phyloP scores from a whole-genome alignment of 2,329 filamentous ascomycete species.

The Saccharata proteae region DNA sequence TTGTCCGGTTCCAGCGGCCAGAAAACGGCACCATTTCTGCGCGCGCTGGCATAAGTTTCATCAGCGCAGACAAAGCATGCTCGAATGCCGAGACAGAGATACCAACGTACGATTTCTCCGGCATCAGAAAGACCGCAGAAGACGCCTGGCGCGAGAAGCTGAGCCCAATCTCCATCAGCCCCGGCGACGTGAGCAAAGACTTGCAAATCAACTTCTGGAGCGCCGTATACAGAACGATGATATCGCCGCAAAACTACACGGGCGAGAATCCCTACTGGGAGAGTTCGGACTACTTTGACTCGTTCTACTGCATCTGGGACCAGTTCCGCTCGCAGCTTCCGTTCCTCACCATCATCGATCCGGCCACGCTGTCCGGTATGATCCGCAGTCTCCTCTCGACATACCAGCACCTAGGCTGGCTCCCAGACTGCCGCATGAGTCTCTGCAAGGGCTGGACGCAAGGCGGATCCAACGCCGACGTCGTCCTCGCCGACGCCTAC shows the following conservation, averaged over 20 bases:
- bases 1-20: conserved; percentile 39
- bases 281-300: conserved; percentile 33
- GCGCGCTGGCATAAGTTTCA: conserved; percentile 58
- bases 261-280: conserved; percentile 36
- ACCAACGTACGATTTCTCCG: conserved; percentile 48
- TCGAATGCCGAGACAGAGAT: conserved; percentile 56
- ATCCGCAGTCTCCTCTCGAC: conserved; percentile 60
- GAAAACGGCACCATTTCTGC: conserved; percentile 46
- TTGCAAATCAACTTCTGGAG: conserved; percentile 33
- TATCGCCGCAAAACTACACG: conserved; percentile 36
- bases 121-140: conserved; percentile 31
- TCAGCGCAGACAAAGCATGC: conserved; percentile 55
- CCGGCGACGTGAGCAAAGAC: conserved; percentile 22
- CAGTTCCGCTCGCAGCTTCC: conserved; percentile 43
- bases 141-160: conserved; percentile 30
- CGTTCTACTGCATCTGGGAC: conserved; percentile 50
- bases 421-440: conserved; percentile 70
- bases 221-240: conserved; percentile 31
- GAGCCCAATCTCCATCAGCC: conserved; percentile 24
- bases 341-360: conserved; percentile 56
- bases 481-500: conserved; percentile 57
- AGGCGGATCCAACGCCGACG: conserved; percentile 64
- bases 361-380: conserved; percentile 51
- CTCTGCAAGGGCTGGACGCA: conserved; percentile 64
- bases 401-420: conserved; percentile 58